A percentile compares a stretch with the other conserved stretches of the same genome.
Evolutionary conservation across 495 filamentous ascomycete species (phyloP).

Genomic region (Beverwykella pulmonaria): DNA sequence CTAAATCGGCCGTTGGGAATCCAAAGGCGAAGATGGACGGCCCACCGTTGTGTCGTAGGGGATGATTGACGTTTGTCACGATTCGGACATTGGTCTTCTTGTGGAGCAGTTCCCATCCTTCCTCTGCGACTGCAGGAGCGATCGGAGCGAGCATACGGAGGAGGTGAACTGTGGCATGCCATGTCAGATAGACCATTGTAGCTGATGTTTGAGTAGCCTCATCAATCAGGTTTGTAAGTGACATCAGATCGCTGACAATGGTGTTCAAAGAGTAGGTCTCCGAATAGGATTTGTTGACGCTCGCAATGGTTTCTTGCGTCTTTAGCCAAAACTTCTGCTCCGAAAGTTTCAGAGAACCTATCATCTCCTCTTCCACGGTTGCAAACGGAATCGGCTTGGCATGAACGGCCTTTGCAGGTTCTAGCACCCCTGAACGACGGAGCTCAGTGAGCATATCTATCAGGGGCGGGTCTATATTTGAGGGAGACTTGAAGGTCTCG

Average conservation of each 20-base stretch:
- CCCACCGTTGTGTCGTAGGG: constrained; percentile 18
- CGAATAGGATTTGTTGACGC: constrained; percentile 70
- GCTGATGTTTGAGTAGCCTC: constrained; percentile 39
- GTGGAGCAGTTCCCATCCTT: constrained; percentile 69
- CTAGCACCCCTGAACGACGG: background rate
- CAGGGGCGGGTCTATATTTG: background rate
- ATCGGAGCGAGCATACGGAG: constrained; percentile 75
- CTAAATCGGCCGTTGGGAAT: constrained; percentile 19
- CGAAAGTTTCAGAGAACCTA: background rate
- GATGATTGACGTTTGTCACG: background rate
- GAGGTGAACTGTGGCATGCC: constrained; percentile 51
- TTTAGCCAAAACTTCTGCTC: constrained; percentile 58
- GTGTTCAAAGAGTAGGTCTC: constrained; percentile 77
- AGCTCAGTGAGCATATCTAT: background rate
- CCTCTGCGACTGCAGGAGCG: constrained; percentile 74
- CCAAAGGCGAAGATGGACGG: constrained; percentile 26
- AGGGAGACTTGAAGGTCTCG: background rate
- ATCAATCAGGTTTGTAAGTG: constrained; percentile 68
- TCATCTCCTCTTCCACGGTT: background rate
- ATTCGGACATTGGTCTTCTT: background rate
- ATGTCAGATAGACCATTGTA: constrained; percentile 41
- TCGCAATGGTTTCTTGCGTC: constrained; percentile 66
- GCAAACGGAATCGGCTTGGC: background rate
- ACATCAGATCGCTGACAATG: constrained; percentile 77
- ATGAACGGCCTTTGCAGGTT: background rate